phyloP scores from a whole-genome alignment of 768 basidiomycete species.

The Leccinum ochraceum region DNA sequence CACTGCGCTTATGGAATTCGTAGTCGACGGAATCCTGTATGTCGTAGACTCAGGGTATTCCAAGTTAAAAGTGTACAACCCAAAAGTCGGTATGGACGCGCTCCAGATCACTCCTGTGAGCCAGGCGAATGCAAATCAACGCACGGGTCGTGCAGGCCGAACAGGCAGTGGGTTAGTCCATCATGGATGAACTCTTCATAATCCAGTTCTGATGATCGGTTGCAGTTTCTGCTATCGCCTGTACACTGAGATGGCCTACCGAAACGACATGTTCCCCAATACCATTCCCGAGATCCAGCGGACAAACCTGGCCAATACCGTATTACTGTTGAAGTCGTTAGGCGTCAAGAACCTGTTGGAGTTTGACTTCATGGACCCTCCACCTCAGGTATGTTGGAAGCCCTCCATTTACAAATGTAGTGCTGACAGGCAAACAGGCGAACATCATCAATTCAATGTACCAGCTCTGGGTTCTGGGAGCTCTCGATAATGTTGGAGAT shows the following conservation, averaged over 20 bases:
- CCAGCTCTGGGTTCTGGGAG: constrained; percentile 98
- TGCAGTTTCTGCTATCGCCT: constrained; percentile 90
- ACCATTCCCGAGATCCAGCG: constrained; percentile 99
- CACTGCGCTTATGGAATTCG: constrained; percentile 6
- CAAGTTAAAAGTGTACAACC: constrained; percentile 98
- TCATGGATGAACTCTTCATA: not conserved
- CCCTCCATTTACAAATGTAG: not conserved
- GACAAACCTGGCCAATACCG: constrained; percentile 97
- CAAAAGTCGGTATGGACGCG: constrained; percentile 99
- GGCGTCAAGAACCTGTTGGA: constrained; percentile 97
- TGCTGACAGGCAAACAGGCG: constrained; percentile 48
- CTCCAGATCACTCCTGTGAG: constrained; percentile 99
- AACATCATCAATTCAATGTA: constrained; percentile 99
- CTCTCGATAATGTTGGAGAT: constrained; percentile 97
- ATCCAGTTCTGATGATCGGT: constrained; percentile 4
- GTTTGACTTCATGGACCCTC: constrained; percentile 99
- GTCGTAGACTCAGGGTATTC: constrained; percentile 97
- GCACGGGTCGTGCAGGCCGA: constrained; percentile 94
- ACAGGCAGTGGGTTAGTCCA: constrained; percentile 86
- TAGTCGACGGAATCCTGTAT: constrained; percentile 96
- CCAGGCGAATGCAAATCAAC: constrained; percentile 96
- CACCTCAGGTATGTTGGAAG: constrained; percentile 72
- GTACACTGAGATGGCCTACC: constrained; percentile 95
- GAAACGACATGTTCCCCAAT: constrained; percentile 93
- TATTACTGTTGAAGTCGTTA: constrained; percentile 89